Evolutionary conservation across 805 yeast species (phyloP), one percentile per base, ranked within the genome.

Genomic region (Wickerhamomyces strasburgensis): DNA sequence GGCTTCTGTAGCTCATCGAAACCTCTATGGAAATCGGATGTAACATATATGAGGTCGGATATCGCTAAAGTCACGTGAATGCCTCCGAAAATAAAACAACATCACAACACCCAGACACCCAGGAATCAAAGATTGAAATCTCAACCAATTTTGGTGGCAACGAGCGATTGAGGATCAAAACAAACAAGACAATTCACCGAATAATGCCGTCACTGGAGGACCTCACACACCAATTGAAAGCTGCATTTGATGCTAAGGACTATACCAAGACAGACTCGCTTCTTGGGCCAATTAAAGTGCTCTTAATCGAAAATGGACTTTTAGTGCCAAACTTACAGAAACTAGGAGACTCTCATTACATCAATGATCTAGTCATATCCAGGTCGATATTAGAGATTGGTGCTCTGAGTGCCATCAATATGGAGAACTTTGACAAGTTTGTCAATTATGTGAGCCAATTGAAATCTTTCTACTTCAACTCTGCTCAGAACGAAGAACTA

Each of bases 361-460:
- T 77, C 25, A 74, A 72, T 40, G 96, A 89, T 62, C 70, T 88
- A 39, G 68, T 73, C 42, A 84, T 87, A 27, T 78, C 95, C 6
- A 79, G 94, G 48, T 77, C 83, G 28, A 83, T 90, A 29, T 66
- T 93, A 34, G 98, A 93, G 59, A 75, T 88, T 42, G 96, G 96
- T 10, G 95, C 95, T 1, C 66, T 90, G 36, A 73, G 84, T 14
- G 73, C 89, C 34, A 77, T 93, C 43, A 80, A 81, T 48, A 58
- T 73, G 29, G 62, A 72, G 25, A 72, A 84, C 44, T 75, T 81
- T 51, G 71, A 62, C 15, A 70, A 72, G n/a, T 86, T 88, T 54
- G 80, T 81, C 47, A 51, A 78, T 74, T 58, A 73, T 83, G 41
- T 74, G 79, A 14, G 89, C 83, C 49, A 46, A 58, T 71, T 93